phyloP scores from a whole-genome alignment of 148 eudicot species.

The Mesembryanthemum crystallinum region DNA sequence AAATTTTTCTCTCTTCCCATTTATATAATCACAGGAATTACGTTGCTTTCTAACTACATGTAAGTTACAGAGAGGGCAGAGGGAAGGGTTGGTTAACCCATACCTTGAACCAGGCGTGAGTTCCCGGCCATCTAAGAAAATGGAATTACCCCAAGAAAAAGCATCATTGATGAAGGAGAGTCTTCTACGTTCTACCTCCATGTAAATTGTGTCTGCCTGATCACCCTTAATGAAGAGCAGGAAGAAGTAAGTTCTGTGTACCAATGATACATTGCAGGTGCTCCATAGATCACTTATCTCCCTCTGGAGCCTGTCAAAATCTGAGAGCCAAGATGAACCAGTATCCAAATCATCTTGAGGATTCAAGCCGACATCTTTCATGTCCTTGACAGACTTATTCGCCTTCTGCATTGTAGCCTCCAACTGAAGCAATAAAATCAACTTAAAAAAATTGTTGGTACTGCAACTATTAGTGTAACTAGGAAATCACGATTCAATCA shows the following conservation, averaged over 20 bases:
- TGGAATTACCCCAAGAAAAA: slow-evolving; percentile 54
- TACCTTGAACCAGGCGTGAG: slow-evolving; percentile 74
- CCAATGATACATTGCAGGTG: slow-evolving; percentile 69
- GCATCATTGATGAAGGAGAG: slow-evolving; percentile 61
- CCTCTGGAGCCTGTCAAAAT: slow-evolving; percentile 62
- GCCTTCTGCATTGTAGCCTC: slow-evolving; percentile 24
- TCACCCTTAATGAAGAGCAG: slow-evolving; percentile 69
- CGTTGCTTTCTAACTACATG: background rate
- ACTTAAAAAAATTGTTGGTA: background rate
- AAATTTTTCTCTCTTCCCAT: too few relatives aligned
- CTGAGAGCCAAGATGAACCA: slow-evolving; percentile 48
- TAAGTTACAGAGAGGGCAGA: background rate
- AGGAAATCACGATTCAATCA: background rate
- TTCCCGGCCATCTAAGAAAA: slow-evolving; percentile 49
- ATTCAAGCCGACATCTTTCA: slow-evolving; percentile 71
- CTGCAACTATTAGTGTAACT: background rate
- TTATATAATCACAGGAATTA: too few relatives aligned
- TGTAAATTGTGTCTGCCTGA: slow-evolving; percentile 72
- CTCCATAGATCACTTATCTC: slow-evolving; percentile 81
- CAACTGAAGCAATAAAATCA: slow-evolving; percentile 27
- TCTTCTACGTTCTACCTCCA: slow-evolving; percentile 89
- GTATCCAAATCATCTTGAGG: slow-evolving; percentile 54
- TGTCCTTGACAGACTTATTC: slow-evolving; percentile 33
- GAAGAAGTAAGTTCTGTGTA: slow-evolving; percentile 87
- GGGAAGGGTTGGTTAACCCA: background rate